A percentile compares a stretch with the other conserved stretches of the same genome.
Evolutionary conservation across 495 filamentous ascomycete genomes (phyloP).

Genomic region (Terfezia claveryi): DNA sequence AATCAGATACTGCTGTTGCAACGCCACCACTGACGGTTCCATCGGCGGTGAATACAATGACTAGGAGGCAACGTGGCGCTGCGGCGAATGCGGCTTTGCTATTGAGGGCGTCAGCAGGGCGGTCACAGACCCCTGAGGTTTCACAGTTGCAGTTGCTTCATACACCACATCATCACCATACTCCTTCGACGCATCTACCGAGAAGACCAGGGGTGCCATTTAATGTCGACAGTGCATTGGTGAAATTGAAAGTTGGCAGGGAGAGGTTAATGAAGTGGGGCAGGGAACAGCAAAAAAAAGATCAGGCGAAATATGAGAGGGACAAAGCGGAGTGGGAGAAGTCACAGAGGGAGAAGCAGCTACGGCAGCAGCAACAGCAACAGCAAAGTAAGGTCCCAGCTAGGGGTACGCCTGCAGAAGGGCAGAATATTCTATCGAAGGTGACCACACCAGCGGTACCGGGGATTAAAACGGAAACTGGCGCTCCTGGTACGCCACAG

Average conservation of each 20-base stretch:
- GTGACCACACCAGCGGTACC: too few relatives aligned
- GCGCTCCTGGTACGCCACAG: too few relatives aligned
- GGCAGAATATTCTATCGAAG: too few relatives aligned
- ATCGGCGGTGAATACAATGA: slow-evolving; percentile 53
- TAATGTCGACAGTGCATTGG: slow-evolving; percentile 23
- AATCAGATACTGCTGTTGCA: slow-evolving; percentile 71
- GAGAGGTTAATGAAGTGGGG: slow-evolving; percentile 39
- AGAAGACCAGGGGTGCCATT: slow-evolving; percentile 11
- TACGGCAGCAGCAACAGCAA: slow-evolving; percentile 5
- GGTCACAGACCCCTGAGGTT: slow-evolving; percentile 74
- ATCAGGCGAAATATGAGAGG: slow-evolving; percentile 23
- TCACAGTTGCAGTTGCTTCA: slow-evolving; percentile 22
- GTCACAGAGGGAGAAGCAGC: slow-evolving; percentile 1
- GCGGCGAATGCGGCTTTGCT: slow-evolving; percentile 28
- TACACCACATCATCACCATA: slow-evolving; percentile 1
- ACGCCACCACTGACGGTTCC: slow-evolving; percentile 74
- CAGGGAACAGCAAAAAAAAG: slow-evolving; percentile 24
- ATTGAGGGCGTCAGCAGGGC: slow-evolving; percentile 24
- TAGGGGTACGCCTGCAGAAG: too few relatives aligned
- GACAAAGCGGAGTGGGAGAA: slow-evolving; percentile 5
- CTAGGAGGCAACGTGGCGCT: slow-evolving; percentile 51
- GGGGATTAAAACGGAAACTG: too few relatives aligned
- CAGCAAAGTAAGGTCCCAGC: too few relatives aligned
- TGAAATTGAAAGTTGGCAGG: slow-evolving; percentile 49
- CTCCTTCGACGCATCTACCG: neutral